These are phyloP conservation scores for Podaxis pistillaris DNA, from an alignment of 768 basidiomycete genomes.

Conservation along the genomic window DNA sequence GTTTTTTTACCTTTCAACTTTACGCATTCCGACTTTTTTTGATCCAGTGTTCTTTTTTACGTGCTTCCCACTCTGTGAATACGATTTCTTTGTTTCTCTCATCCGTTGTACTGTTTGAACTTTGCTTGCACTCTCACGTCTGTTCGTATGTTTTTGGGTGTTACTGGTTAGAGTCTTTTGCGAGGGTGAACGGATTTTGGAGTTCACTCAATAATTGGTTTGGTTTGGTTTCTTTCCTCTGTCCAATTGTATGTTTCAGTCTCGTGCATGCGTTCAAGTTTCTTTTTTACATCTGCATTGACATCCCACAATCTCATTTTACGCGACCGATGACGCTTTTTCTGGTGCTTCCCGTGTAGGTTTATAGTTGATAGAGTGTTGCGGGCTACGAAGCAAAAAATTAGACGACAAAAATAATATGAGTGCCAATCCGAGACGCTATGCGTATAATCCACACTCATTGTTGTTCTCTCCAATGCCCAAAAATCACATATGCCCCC, in stretches of 20 bases:
- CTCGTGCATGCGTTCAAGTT: background rate
- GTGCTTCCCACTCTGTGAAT: background rate
- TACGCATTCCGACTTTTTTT: background rate
- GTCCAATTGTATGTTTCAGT: background rate
- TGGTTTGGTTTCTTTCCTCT: background rate
- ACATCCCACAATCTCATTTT: background rate
- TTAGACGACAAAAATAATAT: background rate
- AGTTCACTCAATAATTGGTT: background rate
- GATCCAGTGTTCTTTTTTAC: background rate
- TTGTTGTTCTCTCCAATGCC: no score
- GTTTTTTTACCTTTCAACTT: background rate
- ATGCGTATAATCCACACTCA: no score
- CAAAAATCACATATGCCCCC: no score
- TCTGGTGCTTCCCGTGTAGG: background rate
- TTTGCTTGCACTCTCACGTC: no score
- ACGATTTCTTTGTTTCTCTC: constrained; percentile 3
- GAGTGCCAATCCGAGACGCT: background rate
- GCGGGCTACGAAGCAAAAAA: background rate
- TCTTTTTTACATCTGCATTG: background rate
- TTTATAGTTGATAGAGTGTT: background rate
- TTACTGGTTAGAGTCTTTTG: no score
- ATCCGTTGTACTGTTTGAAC: background rate
- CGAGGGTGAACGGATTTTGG: no score
- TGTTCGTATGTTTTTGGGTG: no score
- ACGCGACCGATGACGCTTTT: background rate